Evolutionary conservation across 1,139 yeast species (phyloP), one percentile per base, ranked within the genome.

Genomic region (Geotrichum cucujoidarum): DNA sequence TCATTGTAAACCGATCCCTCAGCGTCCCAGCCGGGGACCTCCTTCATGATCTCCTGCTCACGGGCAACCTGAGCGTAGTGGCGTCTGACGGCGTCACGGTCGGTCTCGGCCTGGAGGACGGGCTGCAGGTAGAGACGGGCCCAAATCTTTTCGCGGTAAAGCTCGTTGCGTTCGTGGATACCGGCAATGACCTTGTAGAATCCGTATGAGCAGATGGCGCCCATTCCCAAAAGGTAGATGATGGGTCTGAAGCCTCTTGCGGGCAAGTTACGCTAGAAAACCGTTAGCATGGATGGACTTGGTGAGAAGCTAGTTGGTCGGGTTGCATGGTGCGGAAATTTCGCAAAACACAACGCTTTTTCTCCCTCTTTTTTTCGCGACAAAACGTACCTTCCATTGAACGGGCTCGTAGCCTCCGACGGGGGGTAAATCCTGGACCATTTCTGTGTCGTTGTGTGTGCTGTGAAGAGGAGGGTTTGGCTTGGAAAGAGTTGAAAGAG

Each of bases 401-500:
- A 87, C 78, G 45, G 87, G 84, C 57, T 83, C 90, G 61, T 86
- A 87, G 60, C 95, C 95, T 55, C 87, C 89, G 60, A 78, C 73
- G 55, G 95, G 95, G 64, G 95, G 95, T 64, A 87, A 73, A 64
- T 87, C 95, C 75, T 87, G 95, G 30, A 57, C 66, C 60, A 63
- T 59, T 41, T 50, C 57, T 45, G 29, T 40, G 27, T 32, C 18
- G 37, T 6, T 45, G 29, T 40, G 27, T 32, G 25, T 43, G 27
- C 10, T 24, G 27, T 24, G 27, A 6, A 6, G 6, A 6, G 27
- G 10, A 6, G 10, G 10, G 10, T 24, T 24, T 10, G n/a, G n/a
- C 27, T 31, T n/a, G 11, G 33, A 31, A 31, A 14, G 14, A 7
- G 20, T 16, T 18, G 14, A 34, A 34, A 34, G 25, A 17, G 37